Conservation (phyloP, 768 basidiomycete species). For the Epithele typhae region DNA sequence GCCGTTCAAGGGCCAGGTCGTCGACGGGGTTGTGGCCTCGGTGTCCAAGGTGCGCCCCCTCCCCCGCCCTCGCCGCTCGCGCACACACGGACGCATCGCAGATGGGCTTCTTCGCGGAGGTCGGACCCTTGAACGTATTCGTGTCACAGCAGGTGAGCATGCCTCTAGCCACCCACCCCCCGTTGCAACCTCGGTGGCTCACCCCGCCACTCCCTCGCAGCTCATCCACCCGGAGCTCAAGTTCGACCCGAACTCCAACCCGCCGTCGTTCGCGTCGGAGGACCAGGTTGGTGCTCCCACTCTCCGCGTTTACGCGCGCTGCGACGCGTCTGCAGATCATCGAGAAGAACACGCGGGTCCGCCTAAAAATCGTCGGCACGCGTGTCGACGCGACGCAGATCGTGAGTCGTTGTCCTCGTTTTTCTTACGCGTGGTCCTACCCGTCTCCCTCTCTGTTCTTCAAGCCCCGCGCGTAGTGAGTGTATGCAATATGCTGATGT, state of each 20-base stretch:
- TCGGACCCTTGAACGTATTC: conserved; percentile 91
- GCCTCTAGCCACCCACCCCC: neutral
- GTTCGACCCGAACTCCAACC: conserved; percentile 94
- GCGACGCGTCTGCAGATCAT: conserved; percentile 58
- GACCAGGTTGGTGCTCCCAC: conserved; percentile 56
- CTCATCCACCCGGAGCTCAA: conserved; percentile 92
- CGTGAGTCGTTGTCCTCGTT: conserved; percentile 44
- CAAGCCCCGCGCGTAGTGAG: too few species aligned
- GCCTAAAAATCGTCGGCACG: conserved; percentile 97
- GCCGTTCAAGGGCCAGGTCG: conserved; percentile 99
- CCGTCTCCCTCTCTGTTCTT: neutral
- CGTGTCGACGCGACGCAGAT: conserved; percentile 98
- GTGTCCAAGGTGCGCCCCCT: conserved; percentile 78
- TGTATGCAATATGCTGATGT: neutral
- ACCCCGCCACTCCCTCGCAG: conserved; percentile 32
- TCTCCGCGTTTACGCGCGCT: conserved; percentile 1
- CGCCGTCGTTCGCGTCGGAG: conserved; percentile 92
- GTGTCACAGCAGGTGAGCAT: conserved; percentile 85
- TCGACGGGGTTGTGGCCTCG: conserved; percentile 93
- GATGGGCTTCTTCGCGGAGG: conserved; percentile 99
- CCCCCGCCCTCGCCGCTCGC: neutral
- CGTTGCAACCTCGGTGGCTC: neutral
- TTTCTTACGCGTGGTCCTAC: neutral
- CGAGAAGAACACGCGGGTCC: conserved; percentile 87
- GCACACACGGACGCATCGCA: conserved; percentile 26